phyloP scores from a whole-genome alignment of 2,329 filamentous ascomycete genomes.

The Apiospora sp. region DNA sequence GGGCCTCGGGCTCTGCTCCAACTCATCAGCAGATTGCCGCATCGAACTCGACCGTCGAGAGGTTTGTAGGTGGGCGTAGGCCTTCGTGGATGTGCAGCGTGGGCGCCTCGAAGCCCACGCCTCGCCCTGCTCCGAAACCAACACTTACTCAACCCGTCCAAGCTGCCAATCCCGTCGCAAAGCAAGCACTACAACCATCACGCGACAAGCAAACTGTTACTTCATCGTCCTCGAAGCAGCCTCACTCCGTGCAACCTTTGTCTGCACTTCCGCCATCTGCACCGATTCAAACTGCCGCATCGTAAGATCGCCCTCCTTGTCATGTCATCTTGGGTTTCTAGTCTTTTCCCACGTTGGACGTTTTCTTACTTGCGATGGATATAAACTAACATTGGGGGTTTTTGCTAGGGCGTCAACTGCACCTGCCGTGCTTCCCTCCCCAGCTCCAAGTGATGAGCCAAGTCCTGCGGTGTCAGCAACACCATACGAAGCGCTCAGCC shows the following conservation, averaged over 20 bases:
- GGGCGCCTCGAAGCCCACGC: conserved; percentile 40
- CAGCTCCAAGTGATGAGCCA: conserved; percentile 68
- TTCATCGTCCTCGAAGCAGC: not conserved
- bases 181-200: not conserved
- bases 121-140: conserved; percentile 34
- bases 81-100: conserved; percentile 44
- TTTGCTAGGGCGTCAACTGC: not conserved
- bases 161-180: not conserved
- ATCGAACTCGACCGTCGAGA: conserved; percentile 51
- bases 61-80: conserved; percentile 48
- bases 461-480: conserved; percentile 52
- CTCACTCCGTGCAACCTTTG: not conserved
- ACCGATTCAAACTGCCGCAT: conserved; percentile 3
- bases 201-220: conserved; percentile 10
- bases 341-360: not conserved
- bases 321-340: not conserved
- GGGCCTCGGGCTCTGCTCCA: conserved; percentile 26
- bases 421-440: conserved; percentile 61
- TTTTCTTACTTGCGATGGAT: conserved; percentile 18
- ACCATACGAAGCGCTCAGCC: conserved; percentile 41
- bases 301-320: conserved; percentile 33
- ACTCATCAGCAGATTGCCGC: conserved; percentile 43
- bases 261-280: conserved; percentile 5
- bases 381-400: conserved; percentile 30
- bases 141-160: not conserved